These are phyloP conservation scores for Tricholoma matsutake DNA, from an alignment of 768 basidiomycete genomes.

Conservation along the genomic window DNA sequence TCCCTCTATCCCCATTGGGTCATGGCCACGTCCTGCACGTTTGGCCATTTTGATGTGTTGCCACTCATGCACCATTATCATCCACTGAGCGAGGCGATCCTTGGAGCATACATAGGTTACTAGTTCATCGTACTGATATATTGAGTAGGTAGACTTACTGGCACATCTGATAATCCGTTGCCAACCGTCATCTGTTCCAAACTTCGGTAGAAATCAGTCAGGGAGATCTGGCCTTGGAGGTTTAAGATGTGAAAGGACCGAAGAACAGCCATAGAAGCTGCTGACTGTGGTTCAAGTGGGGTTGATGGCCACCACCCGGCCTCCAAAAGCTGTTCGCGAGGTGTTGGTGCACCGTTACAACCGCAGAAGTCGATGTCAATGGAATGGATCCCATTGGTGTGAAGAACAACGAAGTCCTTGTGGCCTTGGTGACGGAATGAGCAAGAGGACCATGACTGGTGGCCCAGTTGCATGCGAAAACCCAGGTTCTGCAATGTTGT, in stretches of 20 bases:
- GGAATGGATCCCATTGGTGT: constrained; percentile 8
- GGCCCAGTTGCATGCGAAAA: too few species aligned
- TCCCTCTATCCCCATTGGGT: constrained; percentile 7
- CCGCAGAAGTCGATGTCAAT: constrained; percentile 4
- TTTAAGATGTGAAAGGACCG: constrained; percentile 11
- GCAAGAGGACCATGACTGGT: too few species aligned
- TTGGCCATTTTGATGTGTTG: constrained; percentile 15
- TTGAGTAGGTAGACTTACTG: background rate
- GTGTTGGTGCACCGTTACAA: background rate
- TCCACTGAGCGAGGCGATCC: constrained; percentile 4
- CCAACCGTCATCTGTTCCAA: constrained; percentile 6
- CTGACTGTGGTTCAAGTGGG: constrained; percentile 7
- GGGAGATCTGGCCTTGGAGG: constrained; percentile 6
- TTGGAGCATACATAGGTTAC: background rate
- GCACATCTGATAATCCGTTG: background rate
- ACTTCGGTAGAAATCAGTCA: constrained; percentile 8
- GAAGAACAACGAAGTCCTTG: constrained; percentile 5
- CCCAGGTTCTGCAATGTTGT: too few species aligned
- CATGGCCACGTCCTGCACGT: constrained; percentile 12
- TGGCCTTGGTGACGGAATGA: too few species aligned
- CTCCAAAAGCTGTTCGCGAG: constrained; percentile 7
- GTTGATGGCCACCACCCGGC: constrained; percentile 6
- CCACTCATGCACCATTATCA: constrained; percentile 11
- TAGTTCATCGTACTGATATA: too few species aligned
- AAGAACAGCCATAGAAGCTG: constrained; percentile 9